phyloP scores from a whole-genome alignment of 441 rosid species.

The Gossypium schwendimanii region DNA sequence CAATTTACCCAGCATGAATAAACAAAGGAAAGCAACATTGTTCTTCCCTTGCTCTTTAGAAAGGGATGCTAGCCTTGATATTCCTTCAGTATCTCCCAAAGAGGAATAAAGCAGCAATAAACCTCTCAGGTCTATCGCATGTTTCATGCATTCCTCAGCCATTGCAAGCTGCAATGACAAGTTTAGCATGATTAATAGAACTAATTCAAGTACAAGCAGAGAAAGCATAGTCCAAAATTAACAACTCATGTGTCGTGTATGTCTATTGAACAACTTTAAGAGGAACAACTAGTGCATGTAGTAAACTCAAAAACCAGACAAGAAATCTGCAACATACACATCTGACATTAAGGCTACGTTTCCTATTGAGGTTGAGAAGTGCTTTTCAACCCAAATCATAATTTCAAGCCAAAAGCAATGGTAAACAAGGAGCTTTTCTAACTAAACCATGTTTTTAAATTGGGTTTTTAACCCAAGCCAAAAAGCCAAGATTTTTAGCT shows the following conservation, averaged over 20 bases:
- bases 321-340: background rate
- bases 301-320: background rate
- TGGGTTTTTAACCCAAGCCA: too few relatives aligned
- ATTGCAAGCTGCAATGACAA: conserved; percentile 59
- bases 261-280: background rate
- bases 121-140: conserved; percentile 89
- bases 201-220: background rate
- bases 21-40: conserved; percentile 81
- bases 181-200: background rate
- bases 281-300: background rate
- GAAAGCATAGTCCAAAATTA: background rate
- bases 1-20: conserved; percentile 86
- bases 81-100: conserved; percentile 92
- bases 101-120: conserved; percentile 86
- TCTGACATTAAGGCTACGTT: background rate
- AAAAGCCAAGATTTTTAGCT: too few relatives aligned
- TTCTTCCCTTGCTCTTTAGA: conserved; percentile 95
- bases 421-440: too few relatives aligned
- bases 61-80: conserved; percentile 61
- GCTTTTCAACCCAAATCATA: too few relatives aligned
- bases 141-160: conserved; percentile 96
- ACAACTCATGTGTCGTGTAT: background rate
- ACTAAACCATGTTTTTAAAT: too few relatives aligned
- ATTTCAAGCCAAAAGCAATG: too few relatives aligned
- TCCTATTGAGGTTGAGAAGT: too few relatives aligned